Conservation (phyloP, 1,284 basidiomycete species). For the Marasmius tenuissimus region DNA sequence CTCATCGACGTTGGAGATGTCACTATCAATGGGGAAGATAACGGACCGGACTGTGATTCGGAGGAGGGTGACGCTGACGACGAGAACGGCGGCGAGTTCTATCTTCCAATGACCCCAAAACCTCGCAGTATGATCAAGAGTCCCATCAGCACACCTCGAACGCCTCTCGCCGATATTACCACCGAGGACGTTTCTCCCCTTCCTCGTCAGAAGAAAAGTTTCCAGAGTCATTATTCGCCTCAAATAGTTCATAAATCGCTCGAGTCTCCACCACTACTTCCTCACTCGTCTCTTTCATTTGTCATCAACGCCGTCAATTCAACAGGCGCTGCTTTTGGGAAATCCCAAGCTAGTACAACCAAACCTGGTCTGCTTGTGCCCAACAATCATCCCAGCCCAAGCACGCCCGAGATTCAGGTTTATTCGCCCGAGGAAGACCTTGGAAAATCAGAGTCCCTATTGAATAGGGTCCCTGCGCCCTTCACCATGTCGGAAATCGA, state of each 20-base stretch:
- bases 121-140: constrained; percentile 2
- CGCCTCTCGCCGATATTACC: constrained; percentile 7
- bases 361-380: background rate
- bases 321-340: constrained; percentile 13
- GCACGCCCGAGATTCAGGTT: constrained; percentile 7
- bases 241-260: constrained; percentile 18
- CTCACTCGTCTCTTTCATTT: constrained; percentile 9
- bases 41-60: constrained; percentile 31
- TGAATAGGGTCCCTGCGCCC: constrained; percentile 7
- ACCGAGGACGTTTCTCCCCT: constrained; percentile 25
- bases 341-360: background rate
- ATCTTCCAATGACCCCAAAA: constrained; percentile 20
- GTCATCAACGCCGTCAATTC: constrained; percentile 13
- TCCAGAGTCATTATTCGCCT: constrained; percentile 19
- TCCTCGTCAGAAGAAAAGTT: constrained; percentile 29
- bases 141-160: constrained; percentile 23
- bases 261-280: constrained; percentile 5
- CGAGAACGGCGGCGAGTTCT: constrained; percentile 20
- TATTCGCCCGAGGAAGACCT: constrained; percentile 1
- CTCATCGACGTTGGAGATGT: constrained; percentile 63
- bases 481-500: constrained; percentile 5
- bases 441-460: constrained; percentile 1
- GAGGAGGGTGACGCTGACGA: constrained; percentile 24
- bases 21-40: constrained; percentile 30
- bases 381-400: background rate